Base-by-base conservation (phyloP, 2,329 filamentous ascomycete genomes). In the Beauveria australis region DNA sequence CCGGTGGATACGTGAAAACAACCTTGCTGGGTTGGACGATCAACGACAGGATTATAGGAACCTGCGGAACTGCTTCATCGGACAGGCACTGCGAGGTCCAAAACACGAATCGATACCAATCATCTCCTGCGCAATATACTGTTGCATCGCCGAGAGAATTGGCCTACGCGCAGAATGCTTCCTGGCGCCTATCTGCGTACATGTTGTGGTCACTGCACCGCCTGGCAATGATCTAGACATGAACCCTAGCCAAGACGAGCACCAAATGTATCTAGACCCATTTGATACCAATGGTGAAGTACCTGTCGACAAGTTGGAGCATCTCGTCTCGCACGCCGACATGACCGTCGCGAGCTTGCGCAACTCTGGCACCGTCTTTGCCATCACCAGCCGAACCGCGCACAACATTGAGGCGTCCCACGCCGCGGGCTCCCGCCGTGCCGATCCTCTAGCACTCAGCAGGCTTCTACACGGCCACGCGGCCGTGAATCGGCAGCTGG, bases 101-200 rank as follows among this genome's bases (percentile, higher is more conserved):
- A 80, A 82, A 0, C 91, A 96, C 68, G 86, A 89, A 30, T 93
- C 92, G 1, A 79, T 97, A 9, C 94, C 93, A 1, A 80, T 97
- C 55, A 88, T 97, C 63, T 94, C 91, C 1, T 88, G 88, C 60
- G 88, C 88, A 62, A 96, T 97, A 64, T 99, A 88, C 74, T 94
- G 89, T 69, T 87, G 86, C 61, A 73, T 97, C 18, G 92, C 91
- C 1, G 80, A 83, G 59, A 82, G 89, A 43, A 71, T 97, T 14
- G 89, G 88, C 1, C 73, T 99, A 52, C 81, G 88, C 66, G 91
- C 92, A 0, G 84, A 85, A 40, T 91, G 89, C 59, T 93, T 89
- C 66, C 87, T 88, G 48, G 89, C 93, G 68, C 91, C 93, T 3
- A 89, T 85, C 64, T 92, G 97, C 70, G 90, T 96, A 16, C 88